Evolutionary conservation across 2,329 filamentous ascomycete species (phyloP), one percentile per base, ranked within the genome.

Genomic region (Arthroderma sp.): DNA sequence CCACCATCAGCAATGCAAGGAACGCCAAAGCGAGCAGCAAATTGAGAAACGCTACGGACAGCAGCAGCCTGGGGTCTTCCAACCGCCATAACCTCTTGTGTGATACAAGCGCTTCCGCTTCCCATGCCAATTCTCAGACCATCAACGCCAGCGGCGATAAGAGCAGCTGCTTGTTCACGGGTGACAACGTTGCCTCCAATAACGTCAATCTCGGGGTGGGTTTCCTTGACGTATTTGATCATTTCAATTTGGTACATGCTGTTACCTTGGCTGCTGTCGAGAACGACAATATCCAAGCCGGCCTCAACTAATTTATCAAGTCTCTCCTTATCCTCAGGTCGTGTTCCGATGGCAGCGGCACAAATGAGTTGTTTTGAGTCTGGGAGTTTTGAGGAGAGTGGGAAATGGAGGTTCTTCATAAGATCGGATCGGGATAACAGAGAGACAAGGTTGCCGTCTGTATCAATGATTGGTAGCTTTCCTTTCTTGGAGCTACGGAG

Each of bases 161-260:
- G 72, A 50, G 77, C 72, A 43, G 93, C 91, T 54, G 91, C 91
- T 73, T 98, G 91, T 64, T 96, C 89, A 45, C 89, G 82, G 46
- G 91, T 98, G 57, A 98, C 91, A 55, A 98, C 91, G 69, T 98
- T 98, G 70, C 91, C 91, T 61, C 84, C 93, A 61, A 98, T 94
- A 62, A 98, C 91, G 56, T 98, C 88, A 51, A 98, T 74, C 41
- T 73, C 70, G 30, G 89, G 86, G 72, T 81, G 89, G 56, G 81
- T 85, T 55, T 81, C 65, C 76, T 98, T 98, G 71, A 91, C 76
- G 74, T 82, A 96, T 69, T 88, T 87, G 72, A 98, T 79, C 91
- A 98, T 98, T 50, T 94, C 86, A 52, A 96, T 82, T 72, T 96
- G 89, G 76, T 89, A 98, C 74, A 96, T 87, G 69, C 83, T 91